These are phyloP conservation scores for Pseudogymnoascus sp. DNA, from an alignment of 2,329 filamentous ascomycete genomes.

Conservation along the genomic window DNA sequence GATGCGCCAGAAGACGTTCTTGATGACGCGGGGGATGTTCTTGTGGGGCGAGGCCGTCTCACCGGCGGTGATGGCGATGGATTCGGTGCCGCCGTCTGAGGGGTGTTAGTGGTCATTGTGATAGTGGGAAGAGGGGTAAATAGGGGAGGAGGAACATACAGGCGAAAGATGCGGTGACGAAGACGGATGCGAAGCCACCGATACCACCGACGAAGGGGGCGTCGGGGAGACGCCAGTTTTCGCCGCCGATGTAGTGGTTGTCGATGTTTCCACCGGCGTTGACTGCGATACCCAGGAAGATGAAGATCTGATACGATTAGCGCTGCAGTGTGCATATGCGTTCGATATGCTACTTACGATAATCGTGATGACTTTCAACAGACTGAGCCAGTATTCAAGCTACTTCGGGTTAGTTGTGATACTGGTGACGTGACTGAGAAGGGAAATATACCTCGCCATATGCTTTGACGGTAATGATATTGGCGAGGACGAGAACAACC, in stretches of 20 bases:
- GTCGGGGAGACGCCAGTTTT: conserved; percentile 49
- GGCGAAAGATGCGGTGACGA: conserved; percentile 54
- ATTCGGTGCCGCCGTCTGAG: conserved; percentile 54
- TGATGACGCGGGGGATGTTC: conserved; percentile 54
- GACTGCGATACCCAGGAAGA: conserved; percentile 53
- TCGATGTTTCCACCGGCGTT: conserved; percentile 48
- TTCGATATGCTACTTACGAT: conserved; percentile 27
- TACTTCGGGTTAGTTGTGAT: conserved; percentile 13
- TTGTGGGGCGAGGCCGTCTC: conserved; percentile 55
- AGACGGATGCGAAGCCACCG: conserved; percentile 57
- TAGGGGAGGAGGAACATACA: too few species aligned
- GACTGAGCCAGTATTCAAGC: conserved; percentile 48
- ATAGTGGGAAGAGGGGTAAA: too few species aligned
- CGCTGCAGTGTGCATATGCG: neutral
- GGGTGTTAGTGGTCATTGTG: too few species aligned
- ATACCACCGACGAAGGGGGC: conserved; percentile 59
- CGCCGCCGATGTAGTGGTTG: conserved; percentile 48
- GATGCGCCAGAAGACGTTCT: conserved; percentile 56
- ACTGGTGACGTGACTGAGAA: neutral
- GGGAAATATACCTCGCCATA: conserved; percentile 41
- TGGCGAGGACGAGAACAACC: conserved; percentile 43
- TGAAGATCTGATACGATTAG: conserved; percentile 41
- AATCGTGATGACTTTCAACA: conserved; percentile 46
- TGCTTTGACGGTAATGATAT: conserved; percentile 43
- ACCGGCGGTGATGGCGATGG: conserved; percentile 57